Percentiles rank a stretch among this genome's conserved stretches.
Conservation (phyloP, 768 basidiomycete genomes). For the Tricholoma matsutake region DNA sequence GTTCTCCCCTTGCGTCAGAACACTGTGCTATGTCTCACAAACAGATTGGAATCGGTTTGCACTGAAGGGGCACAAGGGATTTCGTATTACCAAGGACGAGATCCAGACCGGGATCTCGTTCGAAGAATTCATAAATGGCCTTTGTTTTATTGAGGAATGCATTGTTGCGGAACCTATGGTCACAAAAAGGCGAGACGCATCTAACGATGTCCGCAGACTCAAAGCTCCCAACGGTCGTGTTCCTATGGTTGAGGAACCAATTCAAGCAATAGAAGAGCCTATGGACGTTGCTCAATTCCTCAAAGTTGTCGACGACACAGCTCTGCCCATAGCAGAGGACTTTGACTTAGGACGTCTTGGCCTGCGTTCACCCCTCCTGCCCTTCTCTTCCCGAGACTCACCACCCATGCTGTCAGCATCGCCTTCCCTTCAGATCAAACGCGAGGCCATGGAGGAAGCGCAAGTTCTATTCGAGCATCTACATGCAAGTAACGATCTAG, state of each 20-base stretch:
- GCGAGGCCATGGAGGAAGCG: background rate
- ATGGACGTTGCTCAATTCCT: background rate
- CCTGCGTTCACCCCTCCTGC: background rate
- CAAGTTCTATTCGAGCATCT: background rate
- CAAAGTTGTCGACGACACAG: background rate
- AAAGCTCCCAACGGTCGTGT: too few relatives aligned
- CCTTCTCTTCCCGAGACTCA: background rate
- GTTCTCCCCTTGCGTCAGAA: slow-evolving; percentile 4
- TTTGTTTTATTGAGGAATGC: slow-evolving; percentile 19
- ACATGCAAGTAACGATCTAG: background rate
- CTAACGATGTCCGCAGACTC: too few relatives aligned
- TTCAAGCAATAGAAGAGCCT: background rate
- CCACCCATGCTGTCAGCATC: background rate
- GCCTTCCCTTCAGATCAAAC: background rate
- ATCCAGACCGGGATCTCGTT: slow-evolving; percentile 31
- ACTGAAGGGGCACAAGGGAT: slow-evolving; percentile 39
- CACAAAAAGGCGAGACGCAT: slow-evolving; percentile 9
- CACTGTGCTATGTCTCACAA: background rate
- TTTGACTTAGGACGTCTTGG: background rate
- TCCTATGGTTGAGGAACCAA: too few relatives aligned
- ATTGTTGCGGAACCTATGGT: slow-evolving; percentile 7
- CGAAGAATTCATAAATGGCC: slow-evolving; percentile 28
- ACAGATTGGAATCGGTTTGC: slow-evolving; percentile 39
- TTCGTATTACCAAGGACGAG: slow-evolving; percentile 36
- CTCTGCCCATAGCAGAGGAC: background rate